phyloP scores from a whole-genome alignment of 177 flowering plant species.

The Vitis hybrid region DNA sequence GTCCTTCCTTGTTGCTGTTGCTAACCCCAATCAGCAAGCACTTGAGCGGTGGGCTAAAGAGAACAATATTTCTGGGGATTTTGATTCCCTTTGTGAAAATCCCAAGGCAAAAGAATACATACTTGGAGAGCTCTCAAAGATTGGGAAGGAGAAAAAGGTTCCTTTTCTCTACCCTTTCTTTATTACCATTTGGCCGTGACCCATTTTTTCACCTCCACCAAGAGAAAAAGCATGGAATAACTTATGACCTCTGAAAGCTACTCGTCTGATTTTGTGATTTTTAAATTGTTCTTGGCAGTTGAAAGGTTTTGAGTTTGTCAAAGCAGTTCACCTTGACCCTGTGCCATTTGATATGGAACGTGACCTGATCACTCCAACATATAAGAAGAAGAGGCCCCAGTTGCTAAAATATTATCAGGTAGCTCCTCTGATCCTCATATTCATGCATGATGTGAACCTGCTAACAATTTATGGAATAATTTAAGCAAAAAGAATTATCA shows the following conservation, averaged over 20 bases:
- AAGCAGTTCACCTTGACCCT: conserved; percentile 88
- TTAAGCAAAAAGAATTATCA: too few relatives aligned
- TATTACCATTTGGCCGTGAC: neutral
- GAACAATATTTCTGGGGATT: conserved; percentile 65
- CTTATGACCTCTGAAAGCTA: neutral
- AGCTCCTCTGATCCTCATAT: neutral
- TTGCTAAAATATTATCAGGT: conserved; percentile 87
- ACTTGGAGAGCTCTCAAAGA: conserved; percentile 64
- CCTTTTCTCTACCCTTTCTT: neutral
- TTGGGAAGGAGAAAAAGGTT: conserved; percentile 81
- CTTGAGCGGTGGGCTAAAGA: conserved; percentile 76
- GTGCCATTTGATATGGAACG: conserved; percentile 94
- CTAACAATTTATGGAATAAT: too few relatives aligned
- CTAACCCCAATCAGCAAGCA: conserved; percentile 67
- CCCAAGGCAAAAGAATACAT: conserved; percentile 64
- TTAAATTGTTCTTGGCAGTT: conserved; percentile 46
- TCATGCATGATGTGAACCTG: too few relatives aligned
- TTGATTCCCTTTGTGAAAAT: conserved; percentile 63
- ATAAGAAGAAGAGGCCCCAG: conserved; percentile 93
- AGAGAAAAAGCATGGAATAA: neutral
- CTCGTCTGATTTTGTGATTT: neutral
- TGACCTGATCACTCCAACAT: conserved; percentile 92
- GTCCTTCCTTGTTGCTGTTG: conserved; percentile 86
- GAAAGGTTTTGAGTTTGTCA: conserved; percentile 88
- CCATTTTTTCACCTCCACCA: neutral